Conservation (phyloP, 2,329 filamentous ascomycete genomes). For the Fusarium sulawesiense region DNA sequence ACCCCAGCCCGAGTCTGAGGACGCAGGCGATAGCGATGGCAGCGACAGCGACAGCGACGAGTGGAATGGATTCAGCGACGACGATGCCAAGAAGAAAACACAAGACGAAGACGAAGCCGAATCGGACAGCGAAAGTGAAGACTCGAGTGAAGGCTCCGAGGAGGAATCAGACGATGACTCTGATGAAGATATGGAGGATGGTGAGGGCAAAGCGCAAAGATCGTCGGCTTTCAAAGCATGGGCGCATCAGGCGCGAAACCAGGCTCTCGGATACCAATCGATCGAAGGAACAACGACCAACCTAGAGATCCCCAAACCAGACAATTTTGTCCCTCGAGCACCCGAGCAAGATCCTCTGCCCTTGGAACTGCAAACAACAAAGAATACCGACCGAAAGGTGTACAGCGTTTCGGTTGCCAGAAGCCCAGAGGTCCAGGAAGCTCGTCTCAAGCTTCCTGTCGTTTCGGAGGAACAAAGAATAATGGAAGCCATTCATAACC, state of each 20-base stretch:
- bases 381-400: slow-evolving; percentile 74
- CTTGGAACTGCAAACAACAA: slow-evolving; percentile 70
- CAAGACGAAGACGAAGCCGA: slow-evolving; percentile 44
- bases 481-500: slow-evolving; percentile 96
- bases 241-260: slow-evolving; percentile 88
- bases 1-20: slow-evolving; percentile 46
- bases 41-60: slow-evolving; percentile 56
- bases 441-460: slow-evolving; percentile 84
- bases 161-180: slow-evolving; percentile 51
- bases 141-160: slow-evolving; percentile 43
- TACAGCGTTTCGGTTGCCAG: slow-evolving; percentile 80
- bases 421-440: slow-evolving; percentile 78
- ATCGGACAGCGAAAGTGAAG: slow-evolving; percentile 40
- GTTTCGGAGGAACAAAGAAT: slow-evolving; percentile 96
- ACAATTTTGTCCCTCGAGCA: slow-evolving; percentile 74
- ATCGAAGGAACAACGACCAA: slow-evolving; percentile 56
- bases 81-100: slow-evolving; percentile 50
- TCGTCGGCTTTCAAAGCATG: slow-evolving; percentile 88
- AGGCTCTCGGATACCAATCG: slow-evolving; percentile 76
- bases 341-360: slow-evolving; percentile 78
- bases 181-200: slow-evolving; percentile 48
- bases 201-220: slow-evolving; percentile 50
- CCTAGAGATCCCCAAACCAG: slow-evolving; percentile 65
- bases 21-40: slow-evolving; percentile 22
- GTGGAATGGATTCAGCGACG: slow-evolving; percentile 72